Conservation (phyloP, 805 yeast species). For the Candida ortonii region DNA sequence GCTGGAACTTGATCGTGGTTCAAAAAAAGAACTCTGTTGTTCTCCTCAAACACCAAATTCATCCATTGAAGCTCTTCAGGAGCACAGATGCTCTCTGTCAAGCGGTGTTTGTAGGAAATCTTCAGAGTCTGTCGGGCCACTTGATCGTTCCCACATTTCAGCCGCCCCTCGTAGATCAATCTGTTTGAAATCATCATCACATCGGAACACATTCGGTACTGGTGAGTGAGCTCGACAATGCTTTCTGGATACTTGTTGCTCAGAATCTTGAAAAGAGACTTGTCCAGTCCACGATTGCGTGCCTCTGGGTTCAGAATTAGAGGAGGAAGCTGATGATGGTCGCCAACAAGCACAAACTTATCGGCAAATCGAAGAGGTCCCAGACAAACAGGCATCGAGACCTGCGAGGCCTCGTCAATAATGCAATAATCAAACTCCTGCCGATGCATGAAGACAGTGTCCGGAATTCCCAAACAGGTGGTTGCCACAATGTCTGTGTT, state of each 20-base stretch:
- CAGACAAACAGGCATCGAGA: slow-evolving; percentile 83
- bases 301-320: slow-evolving; percentile 72
- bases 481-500: slow-evolving; percentile 78
- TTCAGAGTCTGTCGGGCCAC: slow-evolving; percentile 59
- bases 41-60: slow-evolving; percentile 48
- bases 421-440: slow-evolving; percentile 84
- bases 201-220: slow-evolving; percentile 90
- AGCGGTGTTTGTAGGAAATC: slow-evolving; percentile 42
- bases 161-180: slow-evolving; percentile 69
- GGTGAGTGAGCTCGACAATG: slow-evolving; percentile 74
- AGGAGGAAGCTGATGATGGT: slow-evolving; percentile 92
- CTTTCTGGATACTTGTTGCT: slow-evolving; percentile 71
- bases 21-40: slow-evolving; percentile 67
- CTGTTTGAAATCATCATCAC: slow-evolving; percentile 80
- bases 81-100: slow-evolving; percentile 14
- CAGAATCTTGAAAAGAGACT: slow-evolving; percentile 71
- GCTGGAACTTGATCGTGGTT: slow-evolving; percentile 73
- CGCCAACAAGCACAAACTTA: slow-evolving; percentile 91
- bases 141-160: slow-evolving; percentile 67
- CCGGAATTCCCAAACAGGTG: slow-evolving; percentile 77
- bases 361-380: slow-evolving; percentile 82
- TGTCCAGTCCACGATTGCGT: slow-evolving; percentile 58
- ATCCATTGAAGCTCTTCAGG: slow-evolving; percentile 47
- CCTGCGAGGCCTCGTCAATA: slow-evolving; percentile 95
- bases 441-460: slow-evolving; percentile 53